These are phyloP conservation scores for Silene noctiflora DNA, from an alignment of 179 eudicot species.

Conservation along the genomic window DNA sequence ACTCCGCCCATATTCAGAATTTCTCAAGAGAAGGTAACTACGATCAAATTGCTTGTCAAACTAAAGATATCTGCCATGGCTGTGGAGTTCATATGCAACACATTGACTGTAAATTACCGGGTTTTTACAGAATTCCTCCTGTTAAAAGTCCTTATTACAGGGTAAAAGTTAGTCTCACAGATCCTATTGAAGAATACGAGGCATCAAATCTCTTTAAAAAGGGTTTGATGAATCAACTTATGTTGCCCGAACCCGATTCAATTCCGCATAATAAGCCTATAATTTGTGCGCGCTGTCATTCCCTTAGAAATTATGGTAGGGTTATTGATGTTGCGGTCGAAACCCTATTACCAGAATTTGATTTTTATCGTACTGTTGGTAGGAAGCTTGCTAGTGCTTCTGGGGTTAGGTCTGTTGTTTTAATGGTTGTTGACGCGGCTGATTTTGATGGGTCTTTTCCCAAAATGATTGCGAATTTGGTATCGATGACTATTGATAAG, in stretches of 20 bases:
- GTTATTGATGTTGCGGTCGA: constrained; percentile 73
- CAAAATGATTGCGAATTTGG: constrained; percentile 61
- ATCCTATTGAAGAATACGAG: constrained; percentile 52
- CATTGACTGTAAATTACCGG: constrained; percentile 58
- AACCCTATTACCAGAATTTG: constrained; percentile 83
- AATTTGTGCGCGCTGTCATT: constrained; percentile 86
- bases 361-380: constrained; percentile 89
- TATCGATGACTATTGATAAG: constrained; percentile 67
- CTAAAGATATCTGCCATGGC: constrained; percentile 62
- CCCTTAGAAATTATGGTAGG: constrained; percentile 66
- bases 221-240: constrained; percentile 46
- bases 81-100: constrained; percentile 91
- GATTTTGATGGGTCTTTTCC: constrained; percentile 97
- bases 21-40: constrained; percentile 79
- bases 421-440: constrained; percentile 80
- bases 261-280: constrained; percentile 42
- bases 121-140: constrained; percentile 55
- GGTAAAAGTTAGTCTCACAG: constrained; percentile 30
- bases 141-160: constrained; percentile 54
- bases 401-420: constrained; percentile 74
- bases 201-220: constrained; percentile 53
- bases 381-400: constrained; percentile 56
- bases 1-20: constrained; percentile 25
- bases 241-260: constrained; percentile 31
- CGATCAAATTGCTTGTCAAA: constrained; percentile 44